phyloP scores from a whole-genome alignment of 1,284 basidiomycete species.

The Cystobasidium slooffiae region DNA sequence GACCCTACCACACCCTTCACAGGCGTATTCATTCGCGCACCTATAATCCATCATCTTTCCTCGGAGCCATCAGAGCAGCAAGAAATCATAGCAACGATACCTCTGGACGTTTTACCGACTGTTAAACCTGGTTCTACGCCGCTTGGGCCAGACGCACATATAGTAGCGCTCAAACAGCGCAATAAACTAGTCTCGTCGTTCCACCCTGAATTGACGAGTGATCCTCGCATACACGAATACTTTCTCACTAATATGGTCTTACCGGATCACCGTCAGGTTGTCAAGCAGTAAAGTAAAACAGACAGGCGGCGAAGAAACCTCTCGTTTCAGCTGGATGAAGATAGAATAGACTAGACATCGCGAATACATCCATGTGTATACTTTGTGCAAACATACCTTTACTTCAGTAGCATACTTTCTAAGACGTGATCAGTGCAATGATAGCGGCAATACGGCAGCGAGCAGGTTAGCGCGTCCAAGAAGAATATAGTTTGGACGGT shows the following conservation, averaged over 20 bases:
- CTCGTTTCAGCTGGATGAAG: too few relatives aligned
- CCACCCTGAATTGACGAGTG: constrained; percentile 90
- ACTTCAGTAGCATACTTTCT: too few relatives aligned
- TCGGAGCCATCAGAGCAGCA: constrained; percentile 58
- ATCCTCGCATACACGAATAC: constrained; percentile 63
- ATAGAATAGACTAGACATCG: too few relatives aligned
- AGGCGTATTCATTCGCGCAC: constrained; percentile 94
- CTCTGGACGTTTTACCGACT: constrained; percentile 59
- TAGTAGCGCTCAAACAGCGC: constrained; percentile 87
- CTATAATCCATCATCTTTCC: constrained; percentile 61
- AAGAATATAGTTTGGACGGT: too few relatives aligned
- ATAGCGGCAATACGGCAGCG: too few relatives aligned
- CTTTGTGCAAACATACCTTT: too few relatives aligned
- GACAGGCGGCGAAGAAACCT: too few relatives aligned
- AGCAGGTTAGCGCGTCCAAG: too few relatives aligned
- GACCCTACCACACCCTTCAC: constrained; percentile 71
- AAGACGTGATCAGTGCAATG: too few relatives aligned
- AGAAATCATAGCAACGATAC: constrained; percentile 73
- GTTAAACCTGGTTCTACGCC: constrained; percentile 33
- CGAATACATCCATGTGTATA: too few relatives aligned
- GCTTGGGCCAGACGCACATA: constrained; percentile 65
- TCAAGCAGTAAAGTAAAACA: too few relatives aligned
- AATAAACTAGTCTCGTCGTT: constrained; percentile 85
- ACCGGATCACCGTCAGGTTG: not conserved
- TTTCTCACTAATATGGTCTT: constrained; percentile 33